Evolutionary conservation across 2,329 filamentous ascomycete genomes (phyloP).

Genomic region (Diaporthe aspalathi): DNA sequence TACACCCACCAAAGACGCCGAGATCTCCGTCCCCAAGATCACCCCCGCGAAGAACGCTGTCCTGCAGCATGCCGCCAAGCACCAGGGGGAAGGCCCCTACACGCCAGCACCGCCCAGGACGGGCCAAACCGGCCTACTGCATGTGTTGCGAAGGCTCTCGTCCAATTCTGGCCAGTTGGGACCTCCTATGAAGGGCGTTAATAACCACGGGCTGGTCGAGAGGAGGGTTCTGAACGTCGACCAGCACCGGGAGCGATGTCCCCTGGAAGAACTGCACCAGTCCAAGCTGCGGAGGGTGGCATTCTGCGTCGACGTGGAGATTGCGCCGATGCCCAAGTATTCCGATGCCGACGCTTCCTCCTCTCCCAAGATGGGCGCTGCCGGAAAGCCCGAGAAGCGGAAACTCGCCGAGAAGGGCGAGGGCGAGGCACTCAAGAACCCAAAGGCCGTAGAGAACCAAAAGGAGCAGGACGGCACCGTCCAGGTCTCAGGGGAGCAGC

Average conservation of each 20-base stretch:
- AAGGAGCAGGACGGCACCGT: conserved; percentile 57
- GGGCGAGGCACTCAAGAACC: conserved; percentile 77
- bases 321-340: conserved; percentile 87
- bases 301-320: conserved; percentile 97
- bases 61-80: conserved; percentile 65
- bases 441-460: conserved; percentile 69
- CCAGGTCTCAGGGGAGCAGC: conserved; percentile 55
- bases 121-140: conserved; percentile 78
- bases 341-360: conserved; percentile 66
- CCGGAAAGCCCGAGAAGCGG: conserved; percentile 68
- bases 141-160: conserved; percentile 84
- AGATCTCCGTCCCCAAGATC: conserved; percentile 61
- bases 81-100: conserved; percentile 73
- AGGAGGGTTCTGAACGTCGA: conserved; percentile 88
- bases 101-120: conserved; percentile 79
- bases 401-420: conserved; percentile 77
- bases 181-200: conserved; percentile 57
- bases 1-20: conserved; percentile 52
- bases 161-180: conserved; percentile 65
- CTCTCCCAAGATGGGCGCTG: conserved; percentile 56
- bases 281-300: conserved; percentile 87
- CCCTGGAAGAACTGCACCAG: conserved; percentile 81
- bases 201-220: conserved; percentile 78
- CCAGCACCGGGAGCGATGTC: conserved; percentile 79
- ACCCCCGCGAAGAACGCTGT: conserved; percentile 68